These are phyloP conservation scores for Hapsidospora chrysogenum DNA, from an alignment of 495 filamentous ascomycete genomes.

Conservation along the genomic window DNA sequence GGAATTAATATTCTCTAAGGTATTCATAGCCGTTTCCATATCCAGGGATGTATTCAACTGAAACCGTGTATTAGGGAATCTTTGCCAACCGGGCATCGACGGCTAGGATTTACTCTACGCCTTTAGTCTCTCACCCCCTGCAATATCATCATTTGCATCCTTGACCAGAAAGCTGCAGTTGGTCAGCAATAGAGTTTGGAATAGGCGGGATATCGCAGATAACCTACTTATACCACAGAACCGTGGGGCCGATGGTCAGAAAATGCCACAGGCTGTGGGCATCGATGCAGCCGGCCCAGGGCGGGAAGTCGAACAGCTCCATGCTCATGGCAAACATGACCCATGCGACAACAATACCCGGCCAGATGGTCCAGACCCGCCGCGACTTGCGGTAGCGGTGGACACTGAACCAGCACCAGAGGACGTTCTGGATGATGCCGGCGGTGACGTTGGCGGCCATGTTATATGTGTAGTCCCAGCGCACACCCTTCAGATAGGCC, in stretches of 20 bases:
- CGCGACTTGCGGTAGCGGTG: conserved; percentile 50
- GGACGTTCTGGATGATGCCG: conserved; percentile 60
- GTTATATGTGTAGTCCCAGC: conserved; percentile 94
- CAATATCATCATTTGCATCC: conserved; percentile 61
- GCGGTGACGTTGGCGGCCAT: conserved; percentile 86
- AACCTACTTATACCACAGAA: conserved; percentile 92
- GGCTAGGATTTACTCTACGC: no score
- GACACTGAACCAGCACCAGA: conserved; percentile 80
- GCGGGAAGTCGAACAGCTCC: conserved; percentile 87
- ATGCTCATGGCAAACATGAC: conserved; percentile 86
- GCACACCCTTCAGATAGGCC: conserved; percentile 65
- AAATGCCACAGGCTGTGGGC: conserved; percentile 95
- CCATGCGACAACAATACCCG: conserved; percentile 85
- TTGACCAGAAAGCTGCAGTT: conserved; percentile 52
- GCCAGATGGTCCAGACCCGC: conserved; percentile 72
- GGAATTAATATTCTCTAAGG: no score
- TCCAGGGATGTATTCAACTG: no score
- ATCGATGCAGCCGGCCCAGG: conserved; percentile 66
- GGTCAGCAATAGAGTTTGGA: not conserved
- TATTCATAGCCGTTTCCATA: no score
- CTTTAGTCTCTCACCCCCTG: conserved; percentile 21
- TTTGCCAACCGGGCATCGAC: no score
- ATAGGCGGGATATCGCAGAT: not conserved
- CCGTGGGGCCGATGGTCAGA: conserved; percentile 73
- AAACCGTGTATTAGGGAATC: no score